These are phyloP conservation scores for Beauveria sp. DNA, from an alignment of 2,329 filamentous ascomycete genomes.

Conservation along the genomic window DNA sequence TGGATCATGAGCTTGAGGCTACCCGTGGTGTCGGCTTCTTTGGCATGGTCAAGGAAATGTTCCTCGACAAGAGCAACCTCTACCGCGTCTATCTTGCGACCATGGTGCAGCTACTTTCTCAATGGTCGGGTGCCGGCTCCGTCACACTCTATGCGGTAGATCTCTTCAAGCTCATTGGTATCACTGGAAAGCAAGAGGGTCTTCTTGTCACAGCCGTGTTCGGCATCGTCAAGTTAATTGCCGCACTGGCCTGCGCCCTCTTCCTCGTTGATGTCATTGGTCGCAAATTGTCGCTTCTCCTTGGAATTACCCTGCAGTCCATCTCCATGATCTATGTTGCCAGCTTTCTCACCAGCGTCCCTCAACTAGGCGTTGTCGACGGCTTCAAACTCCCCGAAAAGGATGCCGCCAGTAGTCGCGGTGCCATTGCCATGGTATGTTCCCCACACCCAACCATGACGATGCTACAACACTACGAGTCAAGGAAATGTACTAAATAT, in stretches of 20 bases:
- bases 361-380: conserved; percentile 44
- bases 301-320: conserved; percentile 53
- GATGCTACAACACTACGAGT: not conserved
- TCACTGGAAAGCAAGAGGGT: conserved; percentile 58
- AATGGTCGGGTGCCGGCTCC: conserved; percentile 65
- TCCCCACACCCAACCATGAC: not conserved
- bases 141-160: conserved; percentile 73
- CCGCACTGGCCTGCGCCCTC: conserved; percentile 61
- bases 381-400: conserved; percentile 36
- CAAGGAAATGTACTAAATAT: no score
- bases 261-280: conserved; percentile 76
- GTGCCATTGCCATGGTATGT: conserved; percentile 57
- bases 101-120: conserved; percentile 62
- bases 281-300: conserved; percentile 58
- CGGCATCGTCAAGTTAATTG: conserved; percentile 64
- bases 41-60: conserved; percentile 61
- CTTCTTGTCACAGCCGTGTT: conserved; percentile 70
- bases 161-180: conserved; percentile 65
- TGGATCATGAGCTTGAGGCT: conserved; percentile 65
- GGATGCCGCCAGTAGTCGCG: conserved; percentile 52
- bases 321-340: conserved; percentile 57
- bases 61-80: conserved; percentile 59
- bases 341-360: conserved; percentile 53
- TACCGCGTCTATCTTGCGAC: conserved; percentile 65
- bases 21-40: conserved; percentile 57